Evolutionary conservation across 2,329 filamentous ascomycete species (phyloP).

Genomic region (Annulohypoxylon truncatum): DNA sequence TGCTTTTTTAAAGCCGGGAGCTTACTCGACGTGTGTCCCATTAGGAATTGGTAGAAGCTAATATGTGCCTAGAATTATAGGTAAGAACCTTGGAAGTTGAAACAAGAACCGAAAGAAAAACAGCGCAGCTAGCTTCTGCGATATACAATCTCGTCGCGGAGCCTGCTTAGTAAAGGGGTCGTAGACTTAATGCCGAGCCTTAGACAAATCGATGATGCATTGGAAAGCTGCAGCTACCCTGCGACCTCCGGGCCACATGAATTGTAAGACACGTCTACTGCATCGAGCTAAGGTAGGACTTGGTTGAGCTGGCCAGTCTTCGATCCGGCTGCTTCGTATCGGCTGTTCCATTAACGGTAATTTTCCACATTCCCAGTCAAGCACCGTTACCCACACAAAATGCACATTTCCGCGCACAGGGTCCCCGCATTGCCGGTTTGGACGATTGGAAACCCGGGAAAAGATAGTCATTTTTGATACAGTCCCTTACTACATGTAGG

Average conservation of each 20-base stretch:
- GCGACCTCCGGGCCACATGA: conserved; percentile 37
- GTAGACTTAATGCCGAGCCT: conserved; percentile 28
- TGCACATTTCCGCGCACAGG: conserved; percentile 27
- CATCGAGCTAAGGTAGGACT: conserved; percentile 38
- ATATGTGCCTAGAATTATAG: not conserved
- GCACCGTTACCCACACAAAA: conserved; percentile 26
- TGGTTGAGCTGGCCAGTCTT: conserved; percentile 33
- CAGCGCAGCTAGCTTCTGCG: not conserved
- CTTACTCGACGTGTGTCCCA: not conserved
- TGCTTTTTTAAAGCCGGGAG: conserved; percentile 8
- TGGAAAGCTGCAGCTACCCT: conserved; percentile 30
- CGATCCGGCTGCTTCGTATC: conserved; percentile 34
- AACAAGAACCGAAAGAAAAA: not conserved
- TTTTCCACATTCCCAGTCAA: conserved; percentile 21
- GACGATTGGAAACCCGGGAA: conserved; percentile 33
- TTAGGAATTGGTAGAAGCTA: conserved; percentile 21
- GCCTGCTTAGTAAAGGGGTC: conserved; percentile 24
- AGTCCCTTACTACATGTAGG: conserved; percentile 5
- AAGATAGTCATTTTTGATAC: conserved; percentile 18
- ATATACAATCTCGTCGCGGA: conserved; percentile 8
- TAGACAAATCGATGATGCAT: conserved; percentile 21
- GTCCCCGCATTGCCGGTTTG: conserved; percentile 38
- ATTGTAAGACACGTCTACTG: conserved; percentile 40
- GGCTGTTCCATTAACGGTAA: conserved; percentile 32
- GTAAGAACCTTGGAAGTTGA: not conserved